Evolutionary conservation across 768 basidiomycete genomes (phyloP).

Genomic region (Amanita polypyramis): DNA sequence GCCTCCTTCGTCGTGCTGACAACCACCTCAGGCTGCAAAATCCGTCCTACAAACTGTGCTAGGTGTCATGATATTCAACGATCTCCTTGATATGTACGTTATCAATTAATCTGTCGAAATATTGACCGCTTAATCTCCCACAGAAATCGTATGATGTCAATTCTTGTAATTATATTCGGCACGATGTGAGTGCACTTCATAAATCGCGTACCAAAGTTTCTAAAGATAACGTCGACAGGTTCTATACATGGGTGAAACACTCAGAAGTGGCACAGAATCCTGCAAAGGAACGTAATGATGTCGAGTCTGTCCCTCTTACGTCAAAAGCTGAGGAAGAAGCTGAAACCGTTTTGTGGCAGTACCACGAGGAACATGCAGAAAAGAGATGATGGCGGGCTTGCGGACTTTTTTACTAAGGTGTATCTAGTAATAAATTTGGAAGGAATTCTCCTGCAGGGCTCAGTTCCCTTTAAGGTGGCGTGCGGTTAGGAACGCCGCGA

Average conservation of each 20-base stretch:
- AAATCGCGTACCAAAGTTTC: background rate
- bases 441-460: too few relatives aligned
- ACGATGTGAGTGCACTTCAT: conserved; percentile 39
- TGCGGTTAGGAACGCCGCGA: background rate
- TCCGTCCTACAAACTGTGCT: conserved; percentile 79
- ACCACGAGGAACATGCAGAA: background rate
- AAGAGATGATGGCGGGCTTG: background rate
- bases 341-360: conserved; percentile 2
- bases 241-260: conserved; percentile 45
- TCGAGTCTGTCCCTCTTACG: conserved; percentile 6
- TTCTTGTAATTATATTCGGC: conserved; percentile 56
- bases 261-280: conserved; percentile 10
- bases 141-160: conserved; percentile 56
- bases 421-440: too few relatives aligned
- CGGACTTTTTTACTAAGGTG: too few relatives aligned
- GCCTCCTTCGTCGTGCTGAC: conserved; percentile 3
- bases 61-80: conserved; percentile 68
- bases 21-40: conserved; percentile 50
- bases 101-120: background rate
- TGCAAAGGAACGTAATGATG: conserved; percentile 8
- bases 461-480: too few relatives aligned
- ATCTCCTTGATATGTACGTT: conserved; percentile 62
- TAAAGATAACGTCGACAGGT: conserved; percentile 20
- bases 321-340: conserved; percentile 1
- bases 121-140: background rate